Evolutionary conservation across 2,329 filamentous ascomycete species (phyloP).

Genomic region (Nannizziopsis barbatae): DNA sequence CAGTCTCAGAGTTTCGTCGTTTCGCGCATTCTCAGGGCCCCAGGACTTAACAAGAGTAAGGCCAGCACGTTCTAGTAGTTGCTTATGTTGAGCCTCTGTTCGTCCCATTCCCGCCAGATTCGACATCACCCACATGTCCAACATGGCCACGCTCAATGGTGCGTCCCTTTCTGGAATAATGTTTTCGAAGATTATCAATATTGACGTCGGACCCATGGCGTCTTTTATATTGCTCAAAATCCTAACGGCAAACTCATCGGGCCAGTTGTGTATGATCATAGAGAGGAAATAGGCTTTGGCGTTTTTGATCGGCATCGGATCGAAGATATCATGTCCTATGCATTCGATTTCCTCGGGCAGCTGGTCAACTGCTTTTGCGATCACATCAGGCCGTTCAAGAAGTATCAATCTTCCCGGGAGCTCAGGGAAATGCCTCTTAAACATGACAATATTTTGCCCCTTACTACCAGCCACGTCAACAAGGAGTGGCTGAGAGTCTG

Average conservation of each 20-base stretch:
- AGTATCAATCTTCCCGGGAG: slow-evolving; percentile 37
- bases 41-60: slow-evolving; percentile 25
- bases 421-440: slow-evolving; percentile 28
- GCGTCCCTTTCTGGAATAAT: slow-evolving; percentile 12
- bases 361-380: slow-evolving; percentile 17
- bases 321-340: slow-evolving; percentile 8
- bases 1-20: too few relatives aligned
- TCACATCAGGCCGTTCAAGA: slow-evolving; percentile 39
- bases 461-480: slow-evolving; percentile 37
- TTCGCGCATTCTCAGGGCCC: slow-evolving; percentile 12
- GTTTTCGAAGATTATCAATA: slow-evolving; percentile 33
- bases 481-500: slow-evolving; percentile 15
- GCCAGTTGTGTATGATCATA: slow-evolving; percentile 29
- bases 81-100: slow-evolving; percentile 28
- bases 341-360: not conserved
- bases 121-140: slow-evolving; percentile 33
- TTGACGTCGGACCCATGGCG: slow-evolving; percentile 23
- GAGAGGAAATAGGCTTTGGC: slow-evolving; percentile 27
- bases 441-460: slow-evolving; percentile 33
- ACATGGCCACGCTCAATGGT: slow-evolving; percentile 9
- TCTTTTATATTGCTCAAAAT: slow-evolving; percentile 23
- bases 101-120: slow-evolving; percentile 26
- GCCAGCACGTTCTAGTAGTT: slow-evolving; percentile 23
- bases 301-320: slow-evolving; percentile 1
- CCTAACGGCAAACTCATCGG: slow-evolving; percentile 23